These are phyloP conservation scores for Colletotrichum spaethianum DNA, from an alignment of 2,329 filamentous ascomycete species.

Conservation along the genomic window DNA sequence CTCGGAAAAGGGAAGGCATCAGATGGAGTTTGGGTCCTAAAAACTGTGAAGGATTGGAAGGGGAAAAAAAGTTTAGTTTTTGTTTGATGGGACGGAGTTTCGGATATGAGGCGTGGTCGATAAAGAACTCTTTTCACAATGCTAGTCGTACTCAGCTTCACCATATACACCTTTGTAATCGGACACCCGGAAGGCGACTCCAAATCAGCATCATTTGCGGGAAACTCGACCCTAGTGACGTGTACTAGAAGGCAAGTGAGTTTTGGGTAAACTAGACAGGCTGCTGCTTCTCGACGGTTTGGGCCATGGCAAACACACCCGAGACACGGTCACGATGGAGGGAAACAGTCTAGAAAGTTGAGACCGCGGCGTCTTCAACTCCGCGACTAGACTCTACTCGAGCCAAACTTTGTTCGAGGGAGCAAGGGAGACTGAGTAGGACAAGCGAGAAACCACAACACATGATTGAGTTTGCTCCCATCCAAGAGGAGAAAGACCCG, in stretches of 20 bases:
- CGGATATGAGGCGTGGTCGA: constrained; percentile 3
- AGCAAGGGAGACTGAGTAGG: neutral
- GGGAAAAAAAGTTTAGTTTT: neutral
- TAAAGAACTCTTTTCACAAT: neutral
- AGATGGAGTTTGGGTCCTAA: neutral
- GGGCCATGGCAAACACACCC: neutral
- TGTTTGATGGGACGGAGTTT: constrained; percentile 5
- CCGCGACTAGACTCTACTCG: neutral
- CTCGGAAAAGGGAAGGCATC: neutral
- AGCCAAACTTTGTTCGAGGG: neutral
- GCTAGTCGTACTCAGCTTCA: neutral
- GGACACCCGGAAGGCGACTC: too few species aligned
- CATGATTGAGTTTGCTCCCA: constrained; percentile 8
- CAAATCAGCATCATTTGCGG: neutral
- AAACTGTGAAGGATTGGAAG: neutral
- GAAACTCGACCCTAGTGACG: neutral
- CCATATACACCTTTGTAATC: neutral
- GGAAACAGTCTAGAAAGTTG: neutral
- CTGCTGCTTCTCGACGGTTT: neutral
- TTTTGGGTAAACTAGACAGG: neutral
- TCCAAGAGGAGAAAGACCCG: neutral
- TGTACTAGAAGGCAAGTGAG: neutral
- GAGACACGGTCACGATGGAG: neutral
- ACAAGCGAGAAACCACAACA: neutral
- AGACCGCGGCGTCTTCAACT: neutral